phyloP scores from a whole-genome alignment of 371 early-diverging fungal species.

The Zopfochytrium polystomum region DNA sequence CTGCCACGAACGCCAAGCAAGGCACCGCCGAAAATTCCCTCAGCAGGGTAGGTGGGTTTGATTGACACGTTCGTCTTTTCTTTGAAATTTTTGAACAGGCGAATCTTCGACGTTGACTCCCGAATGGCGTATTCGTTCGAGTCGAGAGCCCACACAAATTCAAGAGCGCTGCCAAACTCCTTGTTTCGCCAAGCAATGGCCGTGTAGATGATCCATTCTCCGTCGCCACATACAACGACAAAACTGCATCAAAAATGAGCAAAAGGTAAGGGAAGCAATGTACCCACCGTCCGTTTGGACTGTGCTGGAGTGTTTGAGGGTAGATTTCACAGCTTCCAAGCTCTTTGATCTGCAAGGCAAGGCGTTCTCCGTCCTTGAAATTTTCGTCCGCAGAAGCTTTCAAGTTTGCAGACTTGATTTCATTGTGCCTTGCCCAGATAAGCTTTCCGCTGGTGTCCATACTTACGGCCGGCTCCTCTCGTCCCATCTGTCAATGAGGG shows the following conservation, averaged over 20 bases:
- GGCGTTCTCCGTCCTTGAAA: slow-evolving; percentile 88
- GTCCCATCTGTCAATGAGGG: slow-evolving; percentile 60
- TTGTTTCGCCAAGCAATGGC: slow-evolving; percentile 99
- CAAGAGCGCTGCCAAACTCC: slow-evolving; percentile 90
- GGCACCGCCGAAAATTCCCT: slow-evolving; percentile 91
- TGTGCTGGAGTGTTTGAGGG: slow-evolving; percentile 93
- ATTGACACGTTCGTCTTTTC: slow-evolving; percentile 68
- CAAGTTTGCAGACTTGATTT: slow-evolving; percentile 91
- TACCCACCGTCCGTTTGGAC: slow-evolving; percentile 81
- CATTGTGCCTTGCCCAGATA: slow-evolving; percentile 96
- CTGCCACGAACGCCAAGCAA: slow-evolving; percentile 84
- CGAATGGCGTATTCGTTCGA: slow-evolving; percentile 94
- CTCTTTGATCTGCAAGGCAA: slow-evolving; percentile 84
- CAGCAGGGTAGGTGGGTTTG: slow-evolving; percentile 74
- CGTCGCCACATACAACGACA: slow-evolving; percentile 97
- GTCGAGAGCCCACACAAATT: slow-evolving; percentile 96
- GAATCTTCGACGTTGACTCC: slow-evolving; percentile 80
- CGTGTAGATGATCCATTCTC: slow-evolving; percentile 98
- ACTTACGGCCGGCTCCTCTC: slow-evolving; percentile 93
- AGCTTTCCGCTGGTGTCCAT: slow-evolving; percentile 97
- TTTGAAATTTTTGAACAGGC: slow-evolving; percentile 90
- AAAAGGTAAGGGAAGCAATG: slow-evolving; percentile 8
- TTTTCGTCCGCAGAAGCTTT: slow-evolving; percentile 64
- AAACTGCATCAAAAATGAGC: slow-evolving; percentile 54
- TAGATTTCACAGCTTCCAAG: slow-evolving; percentile 96